A percentile compares a stretch with the other conserved stretches of the same genome.
phyloP scores from a whole-genome alignment of 257 asterid genomes.

The Solanum rostratum region DNA sequence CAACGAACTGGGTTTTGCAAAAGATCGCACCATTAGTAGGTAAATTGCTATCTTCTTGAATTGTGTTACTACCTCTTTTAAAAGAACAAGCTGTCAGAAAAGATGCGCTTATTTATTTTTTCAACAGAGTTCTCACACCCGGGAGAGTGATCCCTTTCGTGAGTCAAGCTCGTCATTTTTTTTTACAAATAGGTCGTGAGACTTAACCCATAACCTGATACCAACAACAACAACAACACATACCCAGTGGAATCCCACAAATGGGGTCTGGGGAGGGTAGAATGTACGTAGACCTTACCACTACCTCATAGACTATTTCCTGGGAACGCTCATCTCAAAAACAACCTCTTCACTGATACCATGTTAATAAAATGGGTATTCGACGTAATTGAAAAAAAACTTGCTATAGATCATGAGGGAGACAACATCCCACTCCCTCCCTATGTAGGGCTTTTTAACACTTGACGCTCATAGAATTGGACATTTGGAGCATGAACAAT shows the following conservation, averaged over 20 bases:
- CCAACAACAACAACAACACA: too few relatives aligned
- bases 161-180: not conserved
- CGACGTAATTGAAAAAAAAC: not conserved
- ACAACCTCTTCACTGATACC: not conserved
- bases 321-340: too few relatives aligned
- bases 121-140: not conserved
- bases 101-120: not conserved
- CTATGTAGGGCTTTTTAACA: not conserved
- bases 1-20: constrained; percentile 86
- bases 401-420: not conserved
- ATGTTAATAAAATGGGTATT: not conserved
- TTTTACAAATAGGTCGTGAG: not conserved
- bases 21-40: constrained; percentile 96
- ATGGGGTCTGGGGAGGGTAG: too few relatives aligned
- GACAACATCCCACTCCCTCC: not conserved
- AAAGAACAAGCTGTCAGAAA: not conserved
- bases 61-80: not conserved
- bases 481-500: not conserved
- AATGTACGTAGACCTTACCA: too few relatives aligned
- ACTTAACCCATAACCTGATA: not conserved
- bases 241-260: too few relatives aligned
- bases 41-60: constrained; percentile 2
- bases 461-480: not conserved
- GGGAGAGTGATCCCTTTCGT: not conserved
- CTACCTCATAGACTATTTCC: too few relatives aligned